Base-by-base conservation (phyloP, 2,329 filamentous ascomycete species). In the Fusarium praegraminearum region DNA sequence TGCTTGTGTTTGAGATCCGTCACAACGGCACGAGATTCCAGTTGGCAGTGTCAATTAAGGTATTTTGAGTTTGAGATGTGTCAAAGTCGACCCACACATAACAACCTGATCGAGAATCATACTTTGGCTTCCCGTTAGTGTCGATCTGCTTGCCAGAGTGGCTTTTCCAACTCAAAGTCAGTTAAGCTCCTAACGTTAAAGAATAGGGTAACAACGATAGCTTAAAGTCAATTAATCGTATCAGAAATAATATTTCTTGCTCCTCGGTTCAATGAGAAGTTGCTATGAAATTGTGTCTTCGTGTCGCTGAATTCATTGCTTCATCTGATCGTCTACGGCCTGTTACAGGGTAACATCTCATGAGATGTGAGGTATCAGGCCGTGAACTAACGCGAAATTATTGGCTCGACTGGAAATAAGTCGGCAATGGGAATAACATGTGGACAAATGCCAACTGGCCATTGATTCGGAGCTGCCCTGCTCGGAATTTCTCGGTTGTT, bases 221-320 rank as follows among this genome's bases (percentile, higher is more conserved):
- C n/a, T 12, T 20, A 18, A 4, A 13, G 4, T 40, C 20, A 4
- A 40, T 22, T 7, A 7, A 22, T 13, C 7, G 11, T 13, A 2
- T 40, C 12, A 1, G 11, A 13, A 6, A 35, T n/a, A 4, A 4
- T 15, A 12, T 7, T 40, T 20, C 2, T 10, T 15, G 0, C n/a
- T 43, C 1, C 16, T 24, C 12, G 13, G 8, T 22, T 24, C 7
- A 10, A 16, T 5, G 5, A 24, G n/a, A 24, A 18, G 9, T 2
- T 26, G 9, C 16, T 5, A 12, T 18, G 9, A 44, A 5, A 26
- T 16, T 26, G 22, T 3, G 3, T 7, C 22, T 26, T 44, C 9
- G 1, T 7, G 10, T 18, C 15, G 4, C 8, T 26, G 5, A 16
- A 26, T 1, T 4, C 16, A 12, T 8, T 26, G 40, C 15, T 18